phyloP scores from a whole-genome alignment of 192 early-diverging fungal genomes.

The Paraglomus occultum region DNA sequence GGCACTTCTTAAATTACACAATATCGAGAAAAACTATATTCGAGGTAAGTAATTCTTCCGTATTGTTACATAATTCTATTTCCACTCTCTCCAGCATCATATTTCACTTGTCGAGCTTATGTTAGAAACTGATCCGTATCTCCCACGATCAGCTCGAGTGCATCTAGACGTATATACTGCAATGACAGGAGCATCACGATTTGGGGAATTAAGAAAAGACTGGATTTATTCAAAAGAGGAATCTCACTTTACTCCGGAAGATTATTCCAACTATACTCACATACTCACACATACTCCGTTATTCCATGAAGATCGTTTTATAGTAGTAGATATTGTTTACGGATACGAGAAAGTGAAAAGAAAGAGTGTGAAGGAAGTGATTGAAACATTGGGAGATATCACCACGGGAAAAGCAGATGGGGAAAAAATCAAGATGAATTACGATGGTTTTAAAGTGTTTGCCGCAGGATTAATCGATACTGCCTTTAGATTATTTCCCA shows the following conservation, averaged over 20 bases:
- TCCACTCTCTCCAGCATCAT: too few species aligned
- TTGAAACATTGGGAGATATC: not conserved
- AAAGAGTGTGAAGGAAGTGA: constrained; percentile 18
- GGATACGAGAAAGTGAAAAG: constrained; percentile 40
- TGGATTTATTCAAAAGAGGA: constrained; percentile 77
- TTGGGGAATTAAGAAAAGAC: constrained; percentile 53
- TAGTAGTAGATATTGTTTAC: constrained; percentile 38
- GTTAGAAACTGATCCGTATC: constrained; percentile 14
- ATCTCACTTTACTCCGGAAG: constrained; percentile 38
- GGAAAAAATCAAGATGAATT: too few species aligned
- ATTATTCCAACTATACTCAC: constrained; percentile 55
- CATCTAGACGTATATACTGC: constrained; percentile 78
- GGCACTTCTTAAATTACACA: constrained; percentile 67
- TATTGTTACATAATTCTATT: not conserved
- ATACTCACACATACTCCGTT: constrained; percentile 48
- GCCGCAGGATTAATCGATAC: too few species aligned
- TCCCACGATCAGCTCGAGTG: constrained; percentile 28
- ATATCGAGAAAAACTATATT: constrained; percentile 33
- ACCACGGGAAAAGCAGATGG: too few species aligned
- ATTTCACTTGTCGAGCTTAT: not conserved
- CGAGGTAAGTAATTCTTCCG: constrained; percentile 22
- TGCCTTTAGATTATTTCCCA: constrained; percentile 25
- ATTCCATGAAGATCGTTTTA: constrained; percentile 36
- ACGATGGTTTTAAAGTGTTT: too few species aligned
- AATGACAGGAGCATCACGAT: constrained; percentile 83